A percentile compares a stretch with the other conserved stretches of the same genome.
These are phyloP conservation scores for Rhizoclosmatium sp. DNA, from an alignment of 192 early-diverging fungal species.

Conservation along the genomic window DNA sequence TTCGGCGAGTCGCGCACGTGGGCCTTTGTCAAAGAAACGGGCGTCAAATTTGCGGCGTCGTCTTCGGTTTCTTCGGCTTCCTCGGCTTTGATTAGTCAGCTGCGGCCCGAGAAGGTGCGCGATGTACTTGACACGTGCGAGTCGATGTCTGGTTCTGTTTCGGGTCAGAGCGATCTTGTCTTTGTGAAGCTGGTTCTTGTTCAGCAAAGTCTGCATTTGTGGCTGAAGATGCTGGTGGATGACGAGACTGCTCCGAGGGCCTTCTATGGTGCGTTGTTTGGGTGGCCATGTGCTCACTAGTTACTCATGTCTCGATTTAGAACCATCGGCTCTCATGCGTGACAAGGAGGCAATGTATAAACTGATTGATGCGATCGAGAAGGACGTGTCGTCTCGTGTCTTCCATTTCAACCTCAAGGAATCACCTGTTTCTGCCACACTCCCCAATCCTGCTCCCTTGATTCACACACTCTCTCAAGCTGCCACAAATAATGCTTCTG, in stretches of 20 bases:
- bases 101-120: too few species aligned
- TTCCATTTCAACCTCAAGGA: conserved; percentile 11
- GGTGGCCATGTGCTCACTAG: background rate
- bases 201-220: conserved; percentile 6
- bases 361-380: background rate
- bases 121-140: too few species aligned
- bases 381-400: background rate
- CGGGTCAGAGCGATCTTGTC: background rate
- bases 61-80: too few species aligned
- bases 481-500: conserved; percentile 10
- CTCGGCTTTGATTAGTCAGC: too few species aligned
- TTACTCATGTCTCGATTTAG: background rate
- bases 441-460: conserved; percentile 4
- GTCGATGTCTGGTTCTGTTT: too few species aligned
- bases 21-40: too few species aligned
- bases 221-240: conserved; percentile 4
- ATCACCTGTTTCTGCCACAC: background rate
- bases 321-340: conserved; percentile 24
- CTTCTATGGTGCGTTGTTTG: conserved; percentile 8
- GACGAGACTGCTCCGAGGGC: conserved; percentile 18
- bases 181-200: conserved; percentile 17
- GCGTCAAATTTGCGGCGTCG: too few species aligned
- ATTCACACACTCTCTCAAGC: background rate
- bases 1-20: too few species aligned
- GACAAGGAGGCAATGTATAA: conserved; percentile 15